Conservation (phyloP, 352 stramenopile species). For the Lagenidium giganteum region DNA sequence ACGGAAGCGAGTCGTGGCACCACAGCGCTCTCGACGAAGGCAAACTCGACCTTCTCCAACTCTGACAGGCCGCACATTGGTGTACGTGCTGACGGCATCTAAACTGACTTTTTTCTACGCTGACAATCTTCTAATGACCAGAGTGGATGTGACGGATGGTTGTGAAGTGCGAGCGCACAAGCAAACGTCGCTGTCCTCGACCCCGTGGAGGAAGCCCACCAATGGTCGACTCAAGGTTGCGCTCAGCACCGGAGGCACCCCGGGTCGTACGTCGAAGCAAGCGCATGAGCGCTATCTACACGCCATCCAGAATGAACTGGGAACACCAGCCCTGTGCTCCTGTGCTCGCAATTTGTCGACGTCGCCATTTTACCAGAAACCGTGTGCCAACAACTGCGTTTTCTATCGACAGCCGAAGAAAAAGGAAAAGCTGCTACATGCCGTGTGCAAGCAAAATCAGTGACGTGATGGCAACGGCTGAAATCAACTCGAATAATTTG, state of each 20-base stretch:
- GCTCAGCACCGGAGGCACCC: too few relatives aligned
- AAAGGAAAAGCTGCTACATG: slow-evolving; percentile 42
- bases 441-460: slow-evolving; percentile 65
- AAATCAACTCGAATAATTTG: too few relatives aligned
- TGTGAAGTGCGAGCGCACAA: slow-evolving; percentile 32
- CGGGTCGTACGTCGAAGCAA: slow-evolving; percentile 3
- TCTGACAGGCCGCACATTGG: too few relatives aligned
- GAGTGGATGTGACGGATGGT: slow-evolving; percentile 29
- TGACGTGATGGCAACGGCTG: background rate
- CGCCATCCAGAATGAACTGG: slow-evolving; percentile 41
- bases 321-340: slow-evolving; percentile 49
- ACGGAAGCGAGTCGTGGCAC: too few relatives aligned
- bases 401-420: slow-evolving; percentile 63
- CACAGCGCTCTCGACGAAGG: too few relatives aligned
- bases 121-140: slow-evolving; percentile 12
- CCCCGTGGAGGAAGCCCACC: slow-evolving; percentile 33
- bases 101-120: background rate
- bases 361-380: slow-evolving; percentile 9
- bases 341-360: slow-evolving; percentile 23
- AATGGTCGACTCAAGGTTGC: too few relatives aligned
- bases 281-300: slow-evolving; percentile 39
- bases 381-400: slow-evolving; percentile 67
- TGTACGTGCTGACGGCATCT: slow-evolving; percentile 9
- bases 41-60: too few relatives aligned
- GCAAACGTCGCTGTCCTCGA: slow-evolving; percentile 27